phyloP scores from a whole-genome alignment of 805 yeast genomes.

The Monosporozyma servazzii region DNA sequence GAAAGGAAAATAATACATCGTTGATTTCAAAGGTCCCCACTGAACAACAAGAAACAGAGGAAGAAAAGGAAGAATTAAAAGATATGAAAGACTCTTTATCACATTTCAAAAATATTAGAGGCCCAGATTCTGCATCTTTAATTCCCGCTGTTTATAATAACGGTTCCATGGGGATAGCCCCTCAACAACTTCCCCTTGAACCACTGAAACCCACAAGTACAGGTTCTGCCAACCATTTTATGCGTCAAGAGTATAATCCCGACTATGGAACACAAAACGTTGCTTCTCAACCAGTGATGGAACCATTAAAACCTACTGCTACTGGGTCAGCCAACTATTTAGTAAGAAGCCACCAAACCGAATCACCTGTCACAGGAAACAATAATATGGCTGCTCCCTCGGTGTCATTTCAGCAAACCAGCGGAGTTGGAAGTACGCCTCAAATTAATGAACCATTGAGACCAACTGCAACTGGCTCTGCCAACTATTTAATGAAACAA shows the following conservation, averaged over 20 bases:
- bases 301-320: conserved; percentile 31
- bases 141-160: conserved; percentile 3
- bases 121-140: conserved; percentile 49
- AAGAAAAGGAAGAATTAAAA: conserved; percentile 60
- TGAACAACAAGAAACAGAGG: conserved; percentile 38
- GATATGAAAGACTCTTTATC: conserved; percentile 70
- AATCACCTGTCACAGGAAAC: neutral
- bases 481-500: conserved; percentile 25
- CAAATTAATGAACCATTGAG: conserved; percentile 20
- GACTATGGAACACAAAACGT: neutral
- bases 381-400: neutral
- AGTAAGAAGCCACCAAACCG: conserved; percentile 16
- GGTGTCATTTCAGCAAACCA: neutral
- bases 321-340: conserved; percentile 35
- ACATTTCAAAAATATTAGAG: conserved; percentile 61
- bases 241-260: conserved; percentile 18
- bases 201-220: conserved; percentile 30
- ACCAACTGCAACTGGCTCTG: conserved; percentile 30
- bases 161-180: neutral
- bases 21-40: conserved; percentile 26
- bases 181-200: conserved; percentile 18
- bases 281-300: conserved; percentile 1
- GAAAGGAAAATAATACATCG: conserved; percentile 16
- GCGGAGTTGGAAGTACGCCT: neutral
- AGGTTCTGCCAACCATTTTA: conserved; percentile 28